Conservation (phyloP, 1,139 yeast species). For the Saccharomyces hybrid region DNA sequence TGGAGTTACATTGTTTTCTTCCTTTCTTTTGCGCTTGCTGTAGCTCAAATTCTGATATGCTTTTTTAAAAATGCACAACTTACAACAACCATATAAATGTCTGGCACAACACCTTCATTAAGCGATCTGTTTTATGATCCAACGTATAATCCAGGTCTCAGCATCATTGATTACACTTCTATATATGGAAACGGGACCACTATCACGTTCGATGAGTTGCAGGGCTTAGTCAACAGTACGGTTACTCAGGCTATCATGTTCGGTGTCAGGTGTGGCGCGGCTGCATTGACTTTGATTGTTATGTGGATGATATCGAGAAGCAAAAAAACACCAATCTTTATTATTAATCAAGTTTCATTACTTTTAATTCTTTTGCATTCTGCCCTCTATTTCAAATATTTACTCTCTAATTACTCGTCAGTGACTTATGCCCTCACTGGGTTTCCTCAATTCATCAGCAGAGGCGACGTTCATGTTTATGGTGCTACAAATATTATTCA, state of each 20-base stretch:
- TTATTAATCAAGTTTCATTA: constrained; percentile 57
- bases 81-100: neutral
- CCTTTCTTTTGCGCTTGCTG: neutral
- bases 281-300: constrained; percentile 34
- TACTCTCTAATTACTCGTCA: constrained; percentile 46
- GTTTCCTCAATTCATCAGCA: constrained; percentile 34
- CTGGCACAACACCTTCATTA: constrained; percentile 3
- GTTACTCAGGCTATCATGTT: constrained; percentile 36
- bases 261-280: constrained; percentile 40
- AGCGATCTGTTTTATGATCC: constrained; percentile 14
- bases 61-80: neutral
- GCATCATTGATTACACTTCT: constrained; percentile 25
- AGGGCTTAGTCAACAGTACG: constrained; percentile 28
- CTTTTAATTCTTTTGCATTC: constrained; percentile 50
- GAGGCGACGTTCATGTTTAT: constrained; percentile 36
- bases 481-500: constrained; percentile 56
- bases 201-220: constrained; percentile 35
- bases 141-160: constrained; percentile 24
- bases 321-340: constrained; percentile 58
- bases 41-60: neutral
- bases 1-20: neutral
- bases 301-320: constrained; percentile 40
- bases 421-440: constrained; percentile 48
- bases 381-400: constrained; percentile 45
- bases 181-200: constrained; percentile 26